A percentile compares a stretch with the other conserved stretches of the same genome.
Evolutionary conservation across 176 grass and related monocot species (phyloP).

Genomic region (Oropetium thomaeum): DNA sequence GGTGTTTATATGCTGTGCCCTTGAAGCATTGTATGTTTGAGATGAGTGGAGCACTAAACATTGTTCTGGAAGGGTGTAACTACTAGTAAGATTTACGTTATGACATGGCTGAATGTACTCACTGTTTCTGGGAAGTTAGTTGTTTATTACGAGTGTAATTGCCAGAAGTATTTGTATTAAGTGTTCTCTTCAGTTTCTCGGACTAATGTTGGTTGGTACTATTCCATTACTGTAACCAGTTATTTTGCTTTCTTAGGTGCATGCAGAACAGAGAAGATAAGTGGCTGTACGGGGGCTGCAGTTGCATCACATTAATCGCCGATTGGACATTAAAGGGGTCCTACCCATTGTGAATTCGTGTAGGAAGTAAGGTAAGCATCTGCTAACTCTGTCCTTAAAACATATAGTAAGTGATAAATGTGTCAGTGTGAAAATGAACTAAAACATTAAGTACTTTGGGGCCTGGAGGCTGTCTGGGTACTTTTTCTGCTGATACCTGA

Average conservation of each 20-base stretch:
- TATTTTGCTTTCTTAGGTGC: conserved; percentile 1
- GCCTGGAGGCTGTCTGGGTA: conserved; percentile 34
- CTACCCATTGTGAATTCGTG: conserved; percentile 29
- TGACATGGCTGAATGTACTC: neutral
- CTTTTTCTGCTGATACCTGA: conserved; percentile 30
- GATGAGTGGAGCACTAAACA: neutral
- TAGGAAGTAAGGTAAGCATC: conserved; percentile 27
- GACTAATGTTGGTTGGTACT: neutral
- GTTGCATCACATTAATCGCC: conserved; percentile 20
- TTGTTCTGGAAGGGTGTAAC: neutral
- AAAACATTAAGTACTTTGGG: conserved; percentile 1
- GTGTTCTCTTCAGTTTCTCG: neutral
- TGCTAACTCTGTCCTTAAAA: conserved; percentile 37
- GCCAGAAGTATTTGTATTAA: neutral
- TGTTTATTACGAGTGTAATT: neutral
- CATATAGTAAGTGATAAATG: conserved; percentile 15
- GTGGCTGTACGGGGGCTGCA: conserved; percentile 5
- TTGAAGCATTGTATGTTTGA: neutral
- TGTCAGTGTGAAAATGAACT: conserved; percentile 13
- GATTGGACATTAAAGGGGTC: conserved; percentile 19
- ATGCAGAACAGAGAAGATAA: conserved; percentile 28
- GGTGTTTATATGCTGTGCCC: neutral
- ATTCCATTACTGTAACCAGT: neutral
- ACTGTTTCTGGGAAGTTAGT: neutral
- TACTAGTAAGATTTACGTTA: neutral